Evolutionary conservation across 148 eudicot genomes (phyloP), one percentile per base, ranked within the genome.

Genomic region (Chenopodium berlandieri): DNA sequence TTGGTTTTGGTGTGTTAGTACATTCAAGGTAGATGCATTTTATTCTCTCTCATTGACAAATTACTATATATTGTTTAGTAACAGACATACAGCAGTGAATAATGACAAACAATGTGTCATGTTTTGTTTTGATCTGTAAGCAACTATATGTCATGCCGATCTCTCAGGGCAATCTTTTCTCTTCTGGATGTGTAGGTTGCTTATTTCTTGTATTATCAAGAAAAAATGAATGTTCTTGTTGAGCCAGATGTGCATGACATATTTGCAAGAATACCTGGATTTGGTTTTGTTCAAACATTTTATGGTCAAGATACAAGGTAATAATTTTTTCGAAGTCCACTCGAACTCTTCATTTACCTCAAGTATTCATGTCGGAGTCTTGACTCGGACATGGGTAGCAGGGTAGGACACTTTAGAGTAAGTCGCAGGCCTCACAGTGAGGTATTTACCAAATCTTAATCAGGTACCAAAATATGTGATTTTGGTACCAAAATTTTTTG

Each of bases 261-360:
- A 80, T 94, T 96, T 91, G 99, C 98, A 72, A 91, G 97, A 77
- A 94, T 94, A 63, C 97, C 99, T 9, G 99, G 99, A 58, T 96
- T 94, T 88, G 98, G 99, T 40, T 96, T 96, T 83, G 92, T 96
- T 84, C 99, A 96, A 85, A 96, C 99, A 71, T 96, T 96, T 78
- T 96, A 96, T 83, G 92, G 90, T 87, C 99, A 96, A 89, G 98
- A 96, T 88, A 94, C 90, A 31, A 96, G 98, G 99, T 96, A 81
- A 80, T 30, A 27, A 31, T 71, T 79, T 40, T 40, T 40, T 5
- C 44, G 44, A 40, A 40, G 44, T 40, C 44, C 44, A 40, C 44
- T 40, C 44, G 44, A 40, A 40, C 44, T 40, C 44, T 40, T 40
- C 44, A 40, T 40, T 40, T 40, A 40, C 44, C 44, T 40, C 44